Evolutionary conservation across 208 protist genomes (phyloP), one percentile per base, ranked within the genome.

Genomic region (Trypanosoma brucei): DNA sequence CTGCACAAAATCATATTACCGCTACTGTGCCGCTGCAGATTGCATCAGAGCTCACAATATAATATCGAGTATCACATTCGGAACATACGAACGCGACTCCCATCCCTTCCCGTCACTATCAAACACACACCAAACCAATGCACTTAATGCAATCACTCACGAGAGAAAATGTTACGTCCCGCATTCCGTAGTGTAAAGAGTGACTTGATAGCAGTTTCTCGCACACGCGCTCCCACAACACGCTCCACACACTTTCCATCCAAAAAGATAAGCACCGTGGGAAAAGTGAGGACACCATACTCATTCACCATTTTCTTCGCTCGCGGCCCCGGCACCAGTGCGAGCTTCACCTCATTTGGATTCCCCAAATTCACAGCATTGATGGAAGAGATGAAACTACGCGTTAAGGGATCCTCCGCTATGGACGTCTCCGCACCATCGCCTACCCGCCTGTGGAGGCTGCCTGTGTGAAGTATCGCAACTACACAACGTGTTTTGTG

Each of bases 141-240:
- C 3, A 7, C 37, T 34, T 36, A 31, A 0, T 33, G 1, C 49
- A 59, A 39, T 62, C 62, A 92, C 51, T 84, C 70, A 1, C 81
- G 58, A 7, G 88, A 84, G 58, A 94, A 87, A 40, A 94, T 78
- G 52, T 90, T 86, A 2, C 83, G 67, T 0, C 67, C 65, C 31
- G 59, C 77, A 62, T 94, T 94, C 14, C 88, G 82, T 49, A 94
- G 70, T 70, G 87, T 85, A 50, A 94, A 90, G 1, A 91, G 67
- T 3, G 81, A 83, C 73, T 94, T 94, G 49, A 91, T 92, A 9
- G 84, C 87, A 52, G 92, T 58, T 67, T 94, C 88, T 1, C 79
- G 67, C 6, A 81, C 75, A 0, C 84, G 72, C 0, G 83, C 84
- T 3, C 88, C 88, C 3, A 88, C 78, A 44, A 81, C 74, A 30